Conservation (phyloP, 176 grass and related monocot genomes). For the Aechmea fasciata region DNA sequence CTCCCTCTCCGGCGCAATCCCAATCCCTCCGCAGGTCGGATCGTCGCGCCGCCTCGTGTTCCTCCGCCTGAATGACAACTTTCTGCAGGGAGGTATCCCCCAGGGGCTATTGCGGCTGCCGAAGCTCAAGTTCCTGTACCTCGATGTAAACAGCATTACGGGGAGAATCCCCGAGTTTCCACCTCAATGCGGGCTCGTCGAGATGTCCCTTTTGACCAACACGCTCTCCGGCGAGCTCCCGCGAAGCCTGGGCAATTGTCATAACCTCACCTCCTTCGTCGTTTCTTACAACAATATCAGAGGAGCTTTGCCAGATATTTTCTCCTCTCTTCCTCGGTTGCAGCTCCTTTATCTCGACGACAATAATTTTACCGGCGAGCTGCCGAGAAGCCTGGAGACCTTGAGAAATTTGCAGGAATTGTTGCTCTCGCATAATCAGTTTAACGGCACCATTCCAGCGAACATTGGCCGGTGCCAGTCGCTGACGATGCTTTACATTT, state of each 20-base stretch:
- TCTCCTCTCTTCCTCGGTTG: slow-evolving; percentile 25
- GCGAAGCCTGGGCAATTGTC: slow-evolving; percentile 40
- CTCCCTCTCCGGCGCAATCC: slow-evolving; percentile 34
- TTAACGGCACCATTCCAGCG: slow-evolving; percentile 27
- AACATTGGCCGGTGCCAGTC: slow-evolving; percentile 29
- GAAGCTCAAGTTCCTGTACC: slow-evolving; percentile 26
- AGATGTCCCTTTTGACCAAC: slow-evolving; percentile 29
- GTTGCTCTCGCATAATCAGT: slow-evolving; percentile 20
- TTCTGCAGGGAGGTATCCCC: slow-evolving; percentile 34
- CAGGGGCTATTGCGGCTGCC: slow-evolving; percentile 19
- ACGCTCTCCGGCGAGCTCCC: slow-evolving; percentile 30
- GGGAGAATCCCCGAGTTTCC: slow-evolving; percentile 38
- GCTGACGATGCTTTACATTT: slow-evolving; percentile 21
- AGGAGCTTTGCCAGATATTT: slow-evolving; percentile 32
- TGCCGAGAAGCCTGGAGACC: slow-evolving; percentile 33
- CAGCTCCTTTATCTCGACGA: slow-evolving; percentile 29
- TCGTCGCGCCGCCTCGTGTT: slow-evolving; percentile 12
- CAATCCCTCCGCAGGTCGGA: slow-evolving; percentile 21
- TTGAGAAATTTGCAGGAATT: slow-evolving; percentile 19
- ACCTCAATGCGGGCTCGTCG: slow-evolving; percentile 6
- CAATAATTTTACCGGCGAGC: slow-evolving; percentile 34
- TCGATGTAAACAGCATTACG: slow-evolving; percentile 32
- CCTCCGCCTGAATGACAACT: slow-evolving; percentile 37
- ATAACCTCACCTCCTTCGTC: slow-evolving; percentile 30
- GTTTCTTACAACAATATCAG: slow-evolving; percentile 31